Evolutionary conservation across 176 grass and related monocot species (phyloP), one percentile per base, ranked within the genome.

Genomic region (Carex pumila): DNA sequence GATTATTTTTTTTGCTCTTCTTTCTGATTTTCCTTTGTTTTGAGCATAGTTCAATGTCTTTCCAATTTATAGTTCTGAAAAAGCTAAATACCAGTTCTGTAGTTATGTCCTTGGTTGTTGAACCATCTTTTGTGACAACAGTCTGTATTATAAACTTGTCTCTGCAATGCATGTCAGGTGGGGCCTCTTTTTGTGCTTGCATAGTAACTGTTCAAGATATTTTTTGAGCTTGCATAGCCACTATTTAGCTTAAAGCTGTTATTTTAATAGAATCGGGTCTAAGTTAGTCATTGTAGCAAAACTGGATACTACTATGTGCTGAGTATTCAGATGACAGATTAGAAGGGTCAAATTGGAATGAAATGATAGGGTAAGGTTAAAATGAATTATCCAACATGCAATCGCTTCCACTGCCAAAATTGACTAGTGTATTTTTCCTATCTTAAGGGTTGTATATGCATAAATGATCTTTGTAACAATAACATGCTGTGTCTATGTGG

Each of bases 121-220:
- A 88, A 88, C 88, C 87, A 84, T 90, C 79, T 82, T 93, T 88
- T 62, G 88, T 87, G 30, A 85, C 84, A 72, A 99, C 88, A 85
- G 91, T 95, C 89, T 99, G 96, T 71, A 99, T 81, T 71, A 99
- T 86, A 88, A 99, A 99, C 85, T 95, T 99, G 55, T 99, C 96
- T 85, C 92, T 99, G 86, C 93, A 99, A 64, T 90, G 89, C 96
- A 93, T 87, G 30, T 95, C 91, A 36, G 83, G 18, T 81, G 91
- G 96, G 82, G 88, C 81, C 18, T 92, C 91, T 88, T 86, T 95
- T 85, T 95, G 93, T 52, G 93, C 93, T 92, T 95, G 96, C 91
- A 95, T 99, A 81, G 88, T 92, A 66, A 99, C 93, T 99, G 73
- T 77, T 56, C 12, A 77, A 77, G 72, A 77, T 77, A 54, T 18